Conservation (phyloP, 208 protist species). For the Trypanosoma conorhini region DNA sequence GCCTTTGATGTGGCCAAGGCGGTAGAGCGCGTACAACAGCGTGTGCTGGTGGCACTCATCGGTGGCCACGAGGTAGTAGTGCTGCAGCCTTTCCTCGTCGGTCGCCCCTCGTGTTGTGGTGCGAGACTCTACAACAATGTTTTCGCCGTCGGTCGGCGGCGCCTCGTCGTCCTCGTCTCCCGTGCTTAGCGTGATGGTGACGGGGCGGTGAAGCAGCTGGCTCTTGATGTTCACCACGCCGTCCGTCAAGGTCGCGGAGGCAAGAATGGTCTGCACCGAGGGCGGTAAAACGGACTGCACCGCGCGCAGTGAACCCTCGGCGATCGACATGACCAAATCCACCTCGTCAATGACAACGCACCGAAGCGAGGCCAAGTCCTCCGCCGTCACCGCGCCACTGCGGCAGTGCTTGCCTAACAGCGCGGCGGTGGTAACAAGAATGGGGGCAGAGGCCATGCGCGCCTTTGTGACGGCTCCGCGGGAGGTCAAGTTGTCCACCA, state of each 20-base stretch:
- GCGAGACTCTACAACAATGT: constrained; percentile 71
- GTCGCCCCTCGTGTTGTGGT: constrained; percentile 44
- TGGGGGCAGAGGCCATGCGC: constrained; percentile 70
- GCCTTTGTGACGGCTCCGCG: constrained; percentile 56
- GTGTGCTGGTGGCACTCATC: constrained; percentile 94
- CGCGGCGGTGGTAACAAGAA: constrained; percentile 85
- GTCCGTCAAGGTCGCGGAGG: constrained; percentile 94
- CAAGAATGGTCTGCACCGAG: constrained; percentile 93
- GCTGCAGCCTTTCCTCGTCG: constrained; percentile 54
- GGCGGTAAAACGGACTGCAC: constrained; percentile 88
- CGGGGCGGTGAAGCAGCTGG: constrained; percentile 94
- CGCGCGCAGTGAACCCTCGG: constrained; percentile 88
- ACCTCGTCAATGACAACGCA: constrained; percentile 96
- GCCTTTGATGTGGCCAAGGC: constrained; percentile 91
- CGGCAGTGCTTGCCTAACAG: constrained; percentile 74
- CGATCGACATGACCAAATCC: constrained; percentile 95
- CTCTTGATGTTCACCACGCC: constrained; percentile 93
- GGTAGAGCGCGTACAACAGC: constrained; percentile 94
- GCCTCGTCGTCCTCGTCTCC: constrained; percentile 62
- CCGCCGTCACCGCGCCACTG: constrained; percentile 52
- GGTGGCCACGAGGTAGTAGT: constrained; percentile 89
- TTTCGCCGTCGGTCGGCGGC: constrained; percentile 33
- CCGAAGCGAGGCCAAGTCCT: constrained; percentile 60
- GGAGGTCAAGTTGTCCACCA: constrained; percentile 81
- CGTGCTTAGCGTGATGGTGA: constrained; percentile 86